Base-by-base conservation (phyloP, 163 green algal genomes). In the Scenedesmus sp. region DNA sequence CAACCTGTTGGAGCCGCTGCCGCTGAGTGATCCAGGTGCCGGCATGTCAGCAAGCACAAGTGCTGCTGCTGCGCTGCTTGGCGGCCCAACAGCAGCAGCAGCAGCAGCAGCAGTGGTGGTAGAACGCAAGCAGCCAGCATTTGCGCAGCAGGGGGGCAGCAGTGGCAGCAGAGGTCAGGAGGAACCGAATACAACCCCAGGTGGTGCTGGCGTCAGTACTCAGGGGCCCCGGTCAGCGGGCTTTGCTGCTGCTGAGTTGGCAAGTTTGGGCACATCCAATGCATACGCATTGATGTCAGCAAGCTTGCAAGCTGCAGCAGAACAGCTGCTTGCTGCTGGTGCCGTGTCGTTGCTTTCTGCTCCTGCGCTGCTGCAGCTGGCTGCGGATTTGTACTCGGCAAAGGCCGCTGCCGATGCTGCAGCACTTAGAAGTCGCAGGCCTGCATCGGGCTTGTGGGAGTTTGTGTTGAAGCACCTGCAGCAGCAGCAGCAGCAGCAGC, bases 391-490 rank as follows among this genome's bases (percentile, higher is more conserved):
- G 9, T 83, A 84, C 37, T 42, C 81, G 0, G 40, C 79, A 42
- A 92, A 92, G 49, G 88, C 88, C 37, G 81, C 44, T 56, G 81
- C 80, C 76, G 88, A 92, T 76, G 88, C 88, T 30, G 26, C 80
- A 40, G 88, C 88, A 24, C 61, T 92, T 0, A 26, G n/a, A 16
- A 51, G 26, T 37, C 80, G 65, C 44, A 65, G 42, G 5, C 10
- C 61, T 49, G 35, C 87, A 18, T 15, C 24, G 18, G 42, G 24
- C 33, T 20, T 91, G 78, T 82, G 53, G 79, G 78, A 70, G 7
- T 87, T 87, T 87, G 87, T 82, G n/a, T 1, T 91, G 53, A 68
- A 78, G 73, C 78, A 85, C 24, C 33, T 79, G 22, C 86, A 85
- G 72, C 49, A 46, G 49, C 42, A 70, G 49, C 80, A 86, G 80